phyloP scores from a whole-genome alignment of 306 rosid species.

The Dalbergia cochinchinensis region DNA sequence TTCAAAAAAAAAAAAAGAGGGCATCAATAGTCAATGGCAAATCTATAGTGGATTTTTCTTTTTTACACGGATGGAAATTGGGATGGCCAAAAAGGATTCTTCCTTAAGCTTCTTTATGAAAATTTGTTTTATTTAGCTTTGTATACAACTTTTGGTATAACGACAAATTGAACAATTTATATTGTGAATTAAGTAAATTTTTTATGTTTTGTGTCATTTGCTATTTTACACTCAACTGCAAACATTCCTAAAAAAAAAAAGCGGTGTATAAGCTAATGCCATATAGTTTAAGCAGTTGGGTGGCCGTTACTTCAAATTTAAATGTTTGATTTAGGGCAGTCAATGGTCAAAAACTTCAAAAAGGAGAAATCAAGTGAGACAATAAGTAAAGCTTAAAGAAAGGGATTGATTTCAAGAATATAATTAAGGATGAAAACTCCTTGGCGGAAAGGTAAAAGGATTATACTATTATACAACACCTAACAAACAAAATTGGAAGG shows the following conservation, averaged over 20 bases:
- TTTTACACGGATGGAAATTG: constrained; percentile 43
- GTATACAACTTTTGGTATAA: not conserved
- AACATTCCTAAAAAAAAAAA: not conserved
- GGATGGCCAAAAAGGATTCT: constrained; percentile 15
- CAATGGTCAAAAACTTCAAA: constrained; percentile 44
- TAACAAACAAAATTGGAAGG: constrained; percentile 31
- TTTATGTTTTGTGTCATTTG: constrained; percentile 28
- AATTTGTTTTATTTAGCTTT: constrained; percentile 30
- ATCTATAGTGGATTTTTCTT: constrained; percentile 35
- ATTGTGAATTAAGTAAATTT: not conserved
- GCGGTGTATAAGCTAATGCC: not conserved
- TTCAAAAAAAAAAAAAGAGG: not conserved
- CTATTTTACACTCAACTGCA: constrained; percentile 25
- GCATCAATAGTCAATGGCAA: constrained; percentile 41
- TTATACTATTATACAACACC: constrained; percentile 22
- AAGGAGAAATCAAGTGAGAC: constrained; percentile 19
- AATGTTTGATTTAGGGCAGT: constrained; percentile 32
- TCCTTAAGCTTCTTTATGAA: constrained; percentile 27
- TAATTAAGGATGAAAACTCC: constrained; percentile 4
- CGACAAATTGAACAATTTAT: constrained; percentile 15
- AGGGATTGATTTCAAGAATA: constrained; percentile 35
- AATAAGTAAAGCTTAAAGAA: constrained; percentile 39
- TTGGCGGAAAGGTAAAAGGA: constrained; percentile 46
- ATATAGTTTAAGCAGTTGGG: constrained; percentile 44
- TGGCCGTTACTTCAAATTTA: constrained; percentile 39